Evolutionary conservation across 2,329 filamentous ascomycete species (phyloP), one percentile per base, ranked within the genome.

Genomic region (Penicillium sp.): DNA sequence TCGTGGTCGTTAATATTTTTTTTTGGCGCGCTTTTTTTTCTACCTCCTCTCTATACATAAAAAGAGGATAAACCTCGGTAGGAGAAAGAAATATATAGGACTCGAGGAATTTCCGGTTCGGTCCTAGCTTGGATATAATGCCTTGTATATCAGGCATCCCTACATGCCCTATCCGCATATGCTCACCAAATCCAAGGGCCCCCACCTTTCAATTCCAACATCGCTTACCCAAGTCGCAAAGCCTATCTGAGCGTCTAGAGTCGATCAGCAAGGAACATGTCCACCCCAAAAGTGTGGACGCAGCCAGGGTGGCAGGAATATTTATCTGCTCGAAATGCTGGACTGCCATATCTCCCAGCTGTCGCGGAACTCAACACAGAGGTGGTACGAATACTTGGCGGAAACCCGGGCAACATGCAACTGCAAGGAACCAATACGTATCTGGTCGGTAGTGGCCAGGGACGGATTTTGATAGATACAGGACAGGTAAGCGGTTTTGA

Each of bases 321-420:
- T n/a, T 42, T 57, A 29, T 29, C 55, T 6, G 23, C 55, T 19
- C 37, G 50, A 23, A 57, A 54, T 12, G 12, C 55, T 10, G 21
- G 50, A 29, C 63, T 81, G 0, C 78, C 78, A 2, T 27, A 64
- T 9, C 47, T 80, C 0, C 43, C 60, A 3, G 70, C 78, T 52
- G 71, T 79, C 0, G 70, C 77, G 54, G 64, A 75, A 38, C 54
- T 80, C 52, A 78, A 61, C 35, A 65, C 66, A 1, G 65, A 75
- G 2, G 77, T 80, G 0, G 57, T 78, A 7, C 74, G 78, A 1
- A 59, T 81, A 0, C 66, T 79, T 3, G 78, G 77, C 0, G 73
- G 75, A 31, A 80, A 80, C 50, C 66, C 77, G 0, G 78, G 78
- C 9, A 74, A 76, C 62, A 74, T 76, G 64, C 54, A 62, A 17